Conservation (phyloP, 2,329 filamentous ascomycete species). For the Paraphoma sp. region DNA sequence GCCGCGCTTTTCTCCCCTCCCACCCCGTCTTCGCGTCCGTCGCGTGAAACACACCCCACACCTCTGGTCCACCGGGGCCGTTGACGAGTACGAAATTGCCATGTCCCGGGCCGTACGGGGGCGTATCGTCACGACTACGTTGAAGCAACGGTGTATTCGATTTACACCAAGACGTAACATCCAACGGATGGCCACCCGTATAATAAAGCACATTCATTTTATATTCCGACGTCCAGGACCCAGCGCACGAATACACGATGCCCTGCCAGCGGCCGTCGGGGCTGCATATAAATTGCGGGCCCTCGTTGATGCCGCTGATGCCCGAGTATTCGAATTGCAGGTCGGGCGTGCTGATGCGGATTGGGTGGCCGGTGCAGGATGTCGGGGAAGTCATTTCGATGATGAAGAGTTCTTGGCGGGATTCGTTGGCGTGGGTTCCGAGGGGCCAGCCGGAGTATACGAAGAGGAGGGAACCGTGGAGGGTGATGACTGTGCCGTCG, state of each 20-base stretch:
- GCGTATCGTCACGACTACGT: slow-evolving; percentile 38
- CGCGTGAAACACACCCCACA: slow-evolving; percentile 54
- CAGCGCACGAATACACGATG: slow-evolving; percentile 56
- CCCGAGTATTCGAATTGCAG: slow-evolving; percentile 51
- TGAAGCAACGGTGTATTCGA: slow-evolving; percentile 48
- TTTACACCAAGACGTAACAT: slow-evolving; percentile 49
- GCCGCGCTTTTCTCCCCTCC: slow-evolving; percentile 53
- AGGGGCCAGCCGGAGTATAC: slow-evolving; percentile 57
- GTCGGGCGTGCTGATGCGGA: slow-evolving; percentile 50
- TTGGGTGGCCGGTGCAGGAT: slow-evolving; percentile 42
- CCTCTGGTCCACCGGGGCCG: slow-evolving; percentile 44
- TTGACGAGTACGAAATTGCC: slow-evolving; percentile 52
- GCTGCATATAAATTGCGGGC: slow-evolving; percentile 47
- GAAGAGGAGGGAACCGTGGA: slow-evolving; percentile 49
- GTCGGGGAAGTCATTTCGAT: slow-evolving; percentile 47
- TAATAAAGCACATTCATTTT: slow-evolving; percentile 56
- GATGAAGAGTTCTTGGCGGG: slow-evolving; percentile 54
- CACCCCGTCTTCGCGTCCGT: slow-evolving; percentile 55
- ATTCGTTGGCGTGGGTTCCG: slow-evolving; percentile 42
- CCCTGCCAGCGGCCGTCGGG: slow-evolving; percentile 51
- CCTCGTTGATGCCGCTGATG: slow-evolving; percentile 54
- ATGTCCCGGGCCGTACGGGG: slow-evolving; percentile 56
- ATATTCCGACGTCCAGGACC: slow-evolving; percentile 56
- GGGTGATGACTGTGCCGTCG: slow-evolving; percentile 54
- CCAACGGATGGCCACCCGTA: slow-evolving; percentile 50